Base-by-base conservation (phyloP, 2,329 filamentous ascomycete species). In the Alternaria triticimaculans region DNA sequence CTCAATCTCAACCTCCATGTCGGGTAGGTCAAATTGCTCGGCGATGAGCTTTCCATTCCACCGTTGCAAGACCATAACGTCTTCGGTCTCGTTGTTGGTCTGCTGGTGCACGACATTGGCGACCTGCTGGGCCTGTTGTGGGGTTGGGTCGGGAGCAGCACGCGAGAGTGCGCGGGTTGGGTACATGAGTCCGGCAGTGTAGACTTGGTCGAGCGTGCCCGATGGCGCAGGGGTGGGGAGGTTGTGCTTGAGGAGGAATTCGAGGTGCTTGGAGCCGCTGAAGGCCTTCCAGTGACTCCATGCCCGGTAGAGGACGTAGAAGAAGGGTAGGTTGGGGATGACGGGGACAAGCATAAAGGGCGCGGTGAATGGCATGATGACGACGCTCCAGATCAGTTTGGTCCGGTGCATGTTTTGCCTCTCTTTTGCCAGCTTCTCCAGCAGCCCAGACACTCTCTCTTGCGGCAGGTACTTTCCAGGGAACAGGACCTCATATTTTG, bases 261-360 rank as follows among this genome's bases (percentile, higher is more conserved):
- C 88, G 33, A 98, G 83, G 78, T 98, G 92, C 73, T 89, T 92
- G 20, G 93, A 94, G 58, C 96, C 96, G 41, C 89, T 88, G 58
- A 97, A 83, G 57, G 96, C 96, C 69, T 77, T 75, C 77, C 68
- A 76, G 63, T 81, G 79, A 45, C 78, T 80, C 62, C 76, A 98
- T 25, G 93, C 91, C 68, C 96, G 88, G 83, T 96, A 99, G 18
- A 88, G 88, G 44, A 98, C 87, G 80, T 98, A 99, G 84, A 98
- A 98, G 84, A 98, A 98, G 18, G 96, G 96, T 12, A 99, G 84
- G 78, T 99, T 97, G 37, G 95, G 94, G 67, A 97, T 87, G 66
- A 98, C 77, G 49, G 96, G 96, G 46, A 99, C 83, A 50, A 97
- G 81, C 5, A 89, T 94, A 79, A 98, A 88, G 0, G 96, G 96